Conservation (phyloP, 495 filamentous ascomycete species). For the Aspergillus affinis region DNA sequence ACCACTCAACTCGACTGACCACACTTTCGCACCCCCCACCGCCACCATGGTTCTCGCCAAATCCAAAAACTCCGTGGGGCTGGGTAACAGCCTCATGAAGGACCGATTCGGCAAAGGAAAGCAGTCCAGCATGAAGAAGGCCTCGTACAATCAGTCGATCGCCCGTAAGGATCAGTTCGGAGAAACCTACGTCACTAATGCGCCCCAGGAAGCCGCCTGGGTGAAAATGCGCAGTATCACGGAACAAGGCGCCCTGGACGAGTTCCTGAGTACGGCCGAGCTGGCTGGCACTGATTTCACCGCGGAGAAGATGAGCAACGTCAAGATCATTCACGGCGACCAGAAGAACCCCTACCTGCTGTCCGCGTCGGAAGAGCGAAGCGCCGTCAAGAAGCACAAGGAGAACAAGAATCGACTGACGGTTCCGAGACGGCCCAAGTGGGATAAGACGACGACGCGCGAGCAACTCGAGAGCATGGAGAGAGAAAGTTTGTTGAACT, state of each 20-base stretch:
- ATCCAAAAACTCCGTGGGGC: constrained; percentile 90
- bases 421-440: constrained; percentile 84
- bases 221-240: constrained; percentile 97
- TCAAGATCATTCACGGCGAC: constrained; percentile 95
- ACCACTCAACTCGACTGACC: constrained; percentile 24
- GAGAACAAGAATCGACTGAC: constrained; percentile 75
- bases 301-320: constrained; percentile 96
- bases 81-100: constrained; percentile 91
- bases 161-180: constrained; percentile 44
- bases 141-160: constrained; percentile 60
- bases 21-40: constrained; percentile 18
- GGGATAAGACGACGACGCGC: constrained; percentile 82
- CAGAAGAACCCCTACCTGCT: constrained; percentile 95
- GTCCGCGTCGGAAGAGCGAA: constrained; percentile 80
- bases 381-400: constrained; percentile 74
- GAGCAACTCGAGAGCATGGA: constrained; percentile 78
- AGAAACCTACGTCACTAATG: constrained; percentile 51
- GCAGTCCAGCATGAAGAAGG: constrained; percentile 66
- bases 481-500: constrained; percentile 77
- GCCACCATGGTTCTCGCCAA: constrained; percentile 86
- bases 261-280: constrained; percentile 83
- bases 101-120: constrained; percentile 90
- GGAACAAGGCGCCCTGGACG: constrained; percentile 92
- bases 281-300: constrained; percentile 98
- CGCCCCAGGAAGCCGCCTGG: constrained; percentile 46